These are phyloP conservation scores for Madurella fahalii DNA, from an alignment of 2,329 filamentous ascomycete species.

Conservation along the genomic window DNA sequence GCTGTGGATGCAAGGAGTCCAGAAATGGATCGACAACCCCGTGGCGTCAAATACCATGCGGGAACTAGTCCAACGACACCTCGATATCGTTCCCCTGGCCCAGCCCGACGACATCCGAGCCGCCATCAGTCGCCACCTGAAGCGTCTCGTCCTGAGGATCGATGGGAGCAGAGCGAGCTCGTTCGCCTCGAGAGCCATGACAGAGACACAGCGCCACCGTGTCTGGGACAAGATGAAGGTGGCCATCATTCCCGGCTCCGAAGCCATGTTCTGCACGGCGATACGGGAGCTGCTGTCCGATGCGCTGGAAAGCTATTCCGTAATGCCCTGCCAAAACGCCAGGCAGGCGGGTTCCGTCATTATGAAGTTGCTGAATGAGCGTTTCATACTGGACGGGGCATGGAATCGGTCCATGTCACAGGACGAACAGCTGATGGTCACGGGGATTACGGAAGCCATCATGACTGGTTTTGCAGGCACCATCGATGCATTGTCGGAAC, in stretches of 20 bases:
- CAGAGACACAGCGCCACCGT: conserved; percentile 16
- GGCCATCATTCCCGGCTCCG: conserved; percentile 21
- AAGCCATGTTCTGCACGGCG: conserved; percentile 22
- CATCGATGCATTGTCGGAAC: conserved; percentile 17
- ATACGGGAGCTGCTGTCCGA: conserved; percentile 18
- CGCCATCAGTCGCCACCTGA: conserved; percentile 13
- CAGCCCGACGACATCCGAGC: conserved; percentile 19
- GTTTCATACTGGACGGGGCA: conserved; percentile 22
- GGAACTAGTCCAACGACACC: conserved; percentile 28
- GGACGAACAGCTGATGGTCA: conserved; percentile 19
- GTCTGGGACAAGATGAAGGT: conserved; percentile 25
- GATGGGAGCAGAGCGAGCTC: conserved; percentile 9
- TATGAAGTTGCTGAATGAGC: conserved; percentile 17
- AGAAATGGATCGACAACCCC: conserved; percentile 21
- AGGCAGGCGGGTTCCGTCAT: conserved; percentile 16
- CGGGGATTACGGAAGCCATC: conserved; percentile 23
- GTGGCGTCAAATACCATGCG: conserved; percentile 22
- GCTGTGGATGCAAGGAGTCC: conserved; percentile 19
- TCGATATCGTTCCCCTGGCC: conserved; percentile 25
- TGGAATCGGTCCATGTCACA: conserved; percentile 24
- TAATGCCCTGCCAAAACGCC: conserved; percentile 16
- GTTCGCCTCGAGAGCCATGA: conserved; percentile 17
- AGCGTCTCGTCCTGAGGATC: conserved; percentile 17
- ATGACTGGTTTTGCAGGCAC: conserved; percentile 23
- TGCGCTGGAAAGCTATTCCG: conserved; percentile 19